phyloP scores from a whole-genome alignment of 2,329 filamentous ascomycete genomes.

The Blumeriella jaapii region DNA sequence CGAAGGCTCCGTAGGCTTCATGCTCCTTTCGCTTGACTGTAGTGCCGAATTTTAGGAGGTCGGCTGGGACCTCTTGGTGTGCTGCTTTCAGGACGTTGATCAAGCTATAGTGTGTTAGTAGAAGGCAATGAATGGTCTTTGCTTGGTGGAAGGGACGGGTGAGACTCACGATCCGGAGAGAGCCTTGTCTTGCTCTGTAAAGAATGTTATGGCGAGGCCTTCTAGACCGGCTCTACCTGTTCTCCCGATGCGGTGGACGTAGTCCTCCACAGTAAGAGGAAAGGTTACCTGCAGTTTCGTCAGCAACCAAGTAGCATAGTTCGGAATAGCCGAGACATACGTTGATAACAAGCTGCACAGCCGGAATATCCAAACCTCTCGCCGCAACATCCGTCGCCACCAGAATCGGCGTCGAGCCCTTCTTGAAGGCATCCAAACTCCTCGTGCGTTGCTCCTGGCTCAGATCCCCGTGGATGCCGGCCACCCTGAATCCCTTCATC shows the following conservation, averaged over 20 bases:
- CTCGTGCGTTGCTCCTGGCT: constrained; percentile 79
- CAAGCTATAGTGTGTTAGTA: constrained; percentile 44
- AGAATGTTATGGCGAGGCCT: constrained; percentile 82
- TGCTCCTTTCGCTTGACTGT: constrained; percentile 99
- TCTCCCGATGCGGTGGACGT: constrained; percentile 92
- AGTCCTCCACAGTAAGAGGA: constrained; percentile 41
- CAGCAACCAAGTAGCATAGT: not conserved
- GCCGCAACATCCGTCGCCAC: constrained; percentile 96
- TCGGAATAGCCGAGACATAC: constrained; percentile 26
- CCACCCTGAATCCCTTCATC: constrained; percentile 69
- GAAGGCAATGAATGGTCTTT: too few species aligned
- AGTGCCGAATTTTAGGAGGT: constrained; percentile 87
- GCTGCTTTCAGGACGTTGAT: constrained; percentile 94
- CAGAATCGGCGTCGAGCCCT: constrained; percentile 67
- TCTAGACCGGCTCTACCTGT: constrained; percentile 88
- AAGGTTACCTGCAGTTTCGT: not conserved
- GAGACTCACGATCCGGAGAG: constrained; percentile 72
- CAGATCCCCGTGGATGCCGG: constrained; percentile 88
- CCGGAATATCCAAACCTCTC: constrained; percentile 85
- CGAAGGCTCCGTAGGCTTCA: constrained; percentile 89
- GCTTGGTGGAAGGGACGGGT: too few species aligned
- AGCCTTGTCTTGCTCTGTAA: constrained; percentile 88
- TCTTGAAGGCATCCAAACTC: constrained; percentile 85
- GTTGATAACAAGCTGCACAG: constrained; percentile 90
- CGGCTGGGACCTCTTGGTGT: constrained; percentile 80